A percentile compares a stretch with the other conserved stretches of the same genome.
Evolutionary conservation across 1,284 basidiomycete species (phyloP).

Genomic region (Austropuccinia psidii): DNA sequence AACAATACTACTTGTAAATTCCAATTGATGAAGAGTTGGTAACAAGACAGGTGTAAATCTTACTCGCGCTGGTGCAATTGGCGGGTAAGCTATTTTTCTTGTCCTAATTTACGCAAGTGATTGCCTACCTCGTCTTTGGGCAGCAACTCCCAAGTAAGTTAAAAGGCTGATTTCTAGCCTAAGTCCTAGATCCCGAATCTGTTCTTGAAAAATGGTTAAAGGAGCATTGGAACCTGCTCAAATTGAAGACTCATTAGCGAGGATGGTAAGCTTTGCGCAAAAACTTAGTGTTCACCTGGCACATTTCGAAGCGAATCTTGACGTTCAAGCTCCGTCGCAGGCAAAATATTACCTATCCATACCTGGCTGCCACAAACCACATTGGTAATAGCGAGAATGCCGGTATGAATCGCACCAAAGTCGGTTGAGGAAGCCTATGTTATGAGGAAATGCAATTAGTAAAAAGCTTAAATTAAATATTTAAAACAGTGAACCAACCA

Average conservation of each 20-base stretch:
- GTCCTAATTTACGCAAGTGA: background rate
- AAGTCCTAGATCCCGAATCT: constrained; percentile 29
- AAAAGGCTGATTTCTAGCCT: constrained; percentile 15
- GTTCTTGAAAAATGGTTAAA: constrained; percentile 31
- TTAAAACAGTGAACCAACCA: constrained; percentile 54
- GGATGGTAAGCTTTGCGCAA: background rate
- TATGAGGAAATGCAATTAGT: background rate
- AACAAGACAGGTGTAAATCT: constrained; percentile 31
- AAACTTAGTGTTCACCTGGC: constrained; percentile 5
- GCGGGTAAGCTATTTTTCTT: background rate
- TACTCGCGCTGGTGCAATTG: constrained; percentile 7
- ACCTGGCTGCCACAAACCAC: constrained; percentile 61
- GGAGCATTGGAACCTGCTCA: constrained; percentile 20
- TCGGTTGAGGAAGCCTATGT: constrained; percentile 34
- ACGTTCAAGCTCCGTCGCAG: constrained; percentile 24
- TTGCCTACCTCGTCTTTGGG: constrained; percentile 27
- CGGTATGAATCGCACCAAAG: constrained; percentile 58
- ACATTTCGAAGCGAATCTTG: constrained; percentile 21
- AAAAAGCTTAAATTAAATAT: background rate
- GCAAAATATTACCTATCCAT: constrained; percentile 48
- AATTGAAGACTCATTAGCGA: background rate
- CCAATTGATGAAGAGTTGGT: constrained; percentile 21
- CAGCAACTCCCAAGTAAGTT: constrained; percentile 30
- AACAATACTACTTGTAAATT: constrained; percentile 22
- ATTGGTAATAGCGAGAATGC: constrained; percentile 68